These are phyloP conservation scores for Aspergillus amoenus DNA, from an alignment of 2,329 filamentous ascomycete species.

Conservation along the genomic window DNA sequence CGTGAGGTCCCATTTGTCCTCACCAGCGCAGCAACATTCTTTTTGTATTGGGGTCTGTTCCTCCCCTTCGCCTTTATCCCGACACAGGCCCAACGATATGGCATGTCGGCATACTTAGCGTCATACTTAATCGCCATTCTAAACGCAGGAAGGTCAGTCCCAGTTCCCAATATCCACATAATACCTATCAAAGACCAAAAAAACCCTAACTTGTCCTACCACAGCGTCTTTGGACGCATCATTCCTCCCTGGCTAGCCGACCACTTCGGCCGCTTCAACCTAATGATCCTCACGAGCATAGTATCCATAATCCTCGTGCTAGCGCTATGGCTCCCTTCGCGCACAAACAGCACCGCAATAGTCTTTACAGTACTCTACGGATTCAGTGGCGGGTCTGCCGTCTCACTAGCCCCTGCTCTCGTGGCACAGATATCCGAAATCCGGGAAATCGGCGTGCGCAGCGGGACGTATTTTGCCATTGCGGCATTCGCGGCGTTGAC, in stretches of 20 bases:
- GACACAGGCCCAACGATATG: constrained; percentile 13
- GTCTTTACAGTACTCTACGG: constrained; percentile 68
- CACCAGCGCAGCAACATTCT: constrained; percentile 35
- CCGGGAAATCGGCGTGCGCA: constrained; percentile 66
- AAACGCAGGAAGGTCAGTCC: constrained; percentile 42
- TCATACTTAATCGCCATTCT: constrained; percentile 56
- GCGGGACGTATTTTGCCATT: constrained; percentile 63
- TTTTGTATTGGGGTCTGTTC: constrained; percentile 37
- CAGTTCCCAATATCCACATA: neutral
- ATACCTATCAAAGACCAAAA: neutral
- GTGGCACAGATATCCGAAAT: constrained; percentile 71
- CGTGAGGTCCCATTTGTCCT: constrained; percentile 12
- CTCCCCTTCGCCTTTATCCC: constrained; percentile 16
- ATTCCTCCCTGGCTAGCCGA: constrained; percentile 57
- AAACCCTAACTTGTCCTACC: neutral
- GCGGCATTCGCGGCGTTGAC: constrained; percentile 65
- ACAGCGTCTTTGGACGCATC: constrained; percentile 55
- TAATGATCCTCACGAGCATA: constrained; percentile 15
- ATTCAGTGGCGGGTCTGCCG: constrained; percentile 66
- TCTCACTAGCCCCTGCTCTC: constrained; percentile 60
- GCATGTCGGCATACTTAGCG: constrained; percentile 38
- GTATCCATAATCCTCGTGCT: constrained; percentile 28
- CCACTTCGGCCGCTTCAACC: constrained; percentile 39
- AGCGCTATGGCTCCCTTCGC: constrained; percentile 56
- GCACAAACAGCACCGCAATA: constrained; percentile 58